Base-by-base conservation (phyloP, 139 green algal species). In the Chlorella sp. region DNA sequence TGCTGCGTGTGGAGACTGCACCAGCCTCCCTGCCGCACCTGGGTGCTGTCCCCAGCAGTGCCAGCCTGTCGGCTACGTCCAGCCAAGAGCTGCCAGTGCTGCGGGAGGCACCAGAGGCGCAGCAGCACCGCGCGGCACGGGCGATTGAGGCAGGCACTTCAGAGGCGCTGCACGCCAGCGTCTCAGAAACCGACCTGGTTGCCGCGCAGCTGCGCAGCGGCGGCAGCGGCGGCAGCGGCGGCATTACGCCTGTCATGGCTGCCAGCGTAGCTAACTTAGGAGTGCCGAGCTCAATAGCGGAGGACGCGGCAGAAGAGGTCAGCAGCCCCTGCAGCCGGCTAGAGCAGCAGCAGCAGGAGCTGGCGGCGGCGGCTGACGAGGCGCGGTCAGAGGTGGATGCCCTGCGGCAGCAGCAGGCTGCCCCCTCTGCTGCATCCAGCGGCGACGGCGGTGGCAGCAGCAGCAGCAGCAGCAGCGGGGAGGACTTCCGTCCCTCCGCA, bases 1-100 rank as follows among this genome's bases (percentile, higher is more conserved):
- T 64, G 74, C 74, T 47, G 74, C 74, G 47, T 47, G 74, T 80
- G 30, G 74, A 80, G 74, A 78, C 70, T 26, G 70, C 70, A 25
- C 70, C 70, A 13, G 70, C 70, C 15, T 57, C 70, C 1, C 70
- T 78, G 70, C 70, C 41, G 0, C 70, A 78, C 70, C 20, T 78
- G 70, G n/a, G n/a, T 30, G 41, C 26, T 21, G 26, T 15, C 6
- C 9, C 70, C 9, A 57, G 70, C 70, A 57, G 70, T 39, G 5
- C 67, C 28, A 36, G 20, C 23, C 70, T 78, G 36, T 78, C 39
- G 36, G 70, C 70, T 17, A 41, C 70, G 0, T 60, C 70, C 39
- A 78, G 70, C 26, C 39, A 60, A 21, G 70, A 55, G 26, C 70
- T 78, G 70, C 25, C 26, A 25, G 70, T 26, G 41, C 32, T 23